A percentile compares a stretch with the other conserved stretches of the same genome.
phyloP scores from a whole-genome alignment of 768 basidiomycete species.

The Cyclocybe cylindracea region DNA sequence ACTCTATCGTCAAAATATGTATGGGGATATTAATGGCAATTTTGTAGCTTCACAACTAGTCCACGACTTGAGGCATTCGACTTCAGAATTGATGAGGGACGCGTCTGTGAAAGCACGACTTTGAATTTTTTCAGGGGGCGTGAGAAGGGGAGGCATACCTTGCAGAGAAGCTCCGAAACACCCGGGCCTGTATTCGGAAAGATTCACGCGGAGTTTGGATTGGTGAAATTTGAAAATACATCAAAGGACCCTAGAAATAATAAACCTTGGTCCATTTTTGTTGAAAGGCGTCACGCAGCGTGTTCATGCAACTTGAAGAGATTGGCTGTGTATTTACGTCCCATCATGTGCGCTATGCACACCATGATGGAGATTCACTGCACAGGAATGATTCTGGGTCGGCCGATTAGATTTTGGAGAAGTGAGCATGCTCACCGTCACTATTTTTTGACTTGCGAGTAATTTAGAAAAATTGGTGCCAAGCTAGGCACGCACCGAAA shows the following conservation, averaged over 20 bases:
- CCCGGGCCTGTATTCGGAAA: slow-evolving; percentile 8
- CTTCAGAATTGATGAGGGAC: no score
- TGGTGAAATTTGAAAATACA: slow-evolving; percentile 15
- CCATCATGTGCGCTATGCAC: slow-evolving; percentile 7
- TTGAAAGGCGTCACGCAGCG: slow-evolving; percentile 14
- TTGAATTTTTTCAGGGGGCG: background rate
- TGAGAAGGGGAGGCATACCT: background rate
- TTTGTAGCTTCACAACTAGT: slow-evolving; percentile 7
- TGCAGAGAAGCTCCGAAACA: background rate
- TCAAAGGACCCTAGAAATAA: slow-evolving; percentile 2
- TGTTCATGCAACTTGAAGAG: background rate
- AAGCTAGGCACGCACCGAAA: slow-evolving; percentile 6
- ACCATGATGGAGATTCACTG: background rate
- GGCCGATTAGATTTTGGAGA: background rate
- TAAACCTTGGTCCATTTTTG: background rate
- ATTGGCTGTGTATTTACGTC: slow-evolving; percentile 12
- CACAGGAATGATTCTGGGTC: background rate
- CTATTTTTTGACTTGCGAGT: slow-evolving; percentile 12
- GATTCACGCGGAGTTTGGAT: slow-evolving; percentile 22
- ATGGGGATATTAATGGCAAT: slow-evolving; percentile 9
- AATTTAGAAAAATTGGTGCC: background rate
- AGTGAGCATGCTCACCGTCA: slow-evolving; percentile 13
- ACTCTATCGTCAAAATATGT: slow-evolving; percentile 20
- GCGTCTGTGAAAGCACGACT: no score
- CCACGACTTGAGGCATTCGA: slow-evolving; percentile 7